A percentile compares a stretch with the other conserved stretches of the same genome.
Conservation (phyloP, 129 eudicot genomes). For the Tagetes patula region DNA sequence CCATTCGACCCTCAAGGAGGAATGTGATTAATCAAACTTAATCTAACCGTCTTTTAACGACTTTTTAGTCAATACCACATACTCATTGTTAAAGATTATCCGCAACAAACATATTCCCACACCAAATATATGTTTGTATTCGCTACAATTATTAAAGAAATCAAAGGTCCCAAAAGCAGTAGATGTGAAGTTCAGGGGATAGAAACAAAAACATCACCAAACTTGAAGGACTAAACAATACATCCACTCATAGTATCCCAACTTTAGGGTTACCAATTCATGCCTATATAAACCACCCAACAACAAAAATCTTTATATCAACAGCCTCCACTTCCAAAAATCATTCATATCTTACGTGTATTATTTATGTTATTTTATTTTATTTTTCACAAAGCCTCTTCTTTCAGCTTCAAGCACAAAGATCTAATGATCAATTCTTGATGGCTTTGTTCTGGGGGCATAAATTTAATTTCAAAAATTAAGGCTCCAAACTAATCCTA, state of each 20-base stretch:
- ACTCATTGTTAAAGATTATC: too few relatives aligned
- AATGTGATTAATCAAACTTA: too few relatives aligned
- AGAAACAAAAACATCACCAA: neutral
- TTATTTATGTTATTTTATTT: too few relatives aligned
- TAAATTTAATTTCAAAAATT: constrained; percentile 23
- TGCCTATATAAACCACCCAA: constrained; percentile 21
- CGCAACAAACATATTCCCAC: too few relatives aligned
- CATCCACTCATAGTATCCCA: neutral
- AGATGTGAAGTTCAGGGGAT: neutral
- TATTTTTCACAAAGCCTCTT: constrained; percentile 30
- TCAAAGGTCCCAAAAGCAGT: neutral
- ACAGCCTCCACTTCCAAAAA: neutral
- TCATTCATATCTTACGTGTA: too few relatives aligned
- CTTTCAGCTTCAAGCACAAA: constrained; percentile 58
- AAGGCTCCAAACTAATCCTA: constrained; percentile 17
- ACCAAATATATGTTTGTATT: too few relatives aligned
- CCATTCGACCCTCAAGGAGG: too few relatives aligned
- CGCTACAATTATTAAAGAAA: neutral
- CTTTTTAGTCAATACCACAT: too few relatives aligned
- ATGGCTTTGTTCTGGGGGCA: constrained; percentile 72
- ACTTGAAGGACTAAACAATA: neutral
- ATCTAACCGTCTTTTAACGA: too few relatives aligned
- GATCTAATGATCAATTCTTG: constrained; percentile 48
- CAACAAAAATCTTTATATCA: neutral
- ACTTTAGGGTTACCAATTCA: constrained; percentile 28